phyloP scores from a whole-genome alignment of 345 rosid species.

The Citrus mangshanensis region DNA sequence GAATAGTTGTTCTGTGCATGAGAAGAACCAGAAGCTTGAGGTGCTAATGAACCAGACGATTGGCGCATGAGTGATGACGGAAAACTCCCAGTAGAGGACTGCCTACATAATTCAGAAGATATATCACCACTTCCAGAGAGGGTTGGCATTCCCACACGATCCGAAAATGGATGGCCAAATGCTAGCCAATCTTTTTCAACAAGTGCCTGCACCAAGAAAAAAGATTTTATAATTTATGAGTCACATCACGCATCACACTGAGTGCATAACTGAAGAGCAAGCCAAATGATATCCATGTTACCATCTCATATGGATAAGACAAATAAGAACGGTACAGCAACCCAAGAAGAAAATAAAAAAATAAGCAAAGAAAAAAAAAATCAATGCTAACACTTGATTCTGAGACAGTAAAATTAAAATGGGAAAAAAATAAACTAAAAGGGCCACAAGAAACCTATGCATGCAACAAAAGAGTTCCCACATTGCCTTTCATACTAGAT shows the following conservation, averaged over 20 bases:
- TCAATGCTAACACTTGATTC: neutral
- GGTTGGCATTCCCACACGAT: constrained; percentile 87
- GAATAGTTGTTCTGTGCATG: constrained; percentile 80
- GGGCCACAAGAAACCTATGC: neutral
- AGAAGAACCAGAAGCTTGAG: constrained; percentile 72
- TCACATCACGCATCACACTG: neutral
- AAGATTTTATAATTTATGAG: constrained; percentile 9
- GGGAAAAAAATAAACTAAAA: neutral
- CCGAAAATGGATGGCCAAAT: constrained; percentile 97
- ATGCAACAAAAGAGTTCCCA: constrained; percentile 8
- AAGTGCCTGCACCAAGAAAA: constrained; percentile 58
- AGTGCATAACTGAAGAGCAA: neutral
- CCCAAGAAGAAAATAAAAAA: neutral
- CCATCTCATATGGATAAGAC: neutral
- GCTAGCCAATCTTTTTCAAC: constrained; percentile 99
- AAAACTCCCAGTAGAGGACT: constrained; percentile 72
- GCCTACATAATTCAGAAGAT: constrained; percentile 62
- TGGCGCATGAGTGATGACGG: constrained; percentile 69
- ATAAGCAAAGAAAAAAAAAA: neutral
- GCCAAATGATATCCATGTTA: neutral
- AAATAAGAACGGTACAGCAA: neutral
- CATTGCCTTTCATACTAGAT: neutral
- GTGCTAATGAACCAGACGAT: constrained; percentile 52
- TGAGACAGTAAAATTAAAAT: constrained; percentile 7
- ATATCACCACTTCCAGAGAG: constrained; percentile 51